phyloP scores from a whole-genome alignment of 495 filamentous ascomycete species.

The Diplogelasinospora grovesii region DNA sequence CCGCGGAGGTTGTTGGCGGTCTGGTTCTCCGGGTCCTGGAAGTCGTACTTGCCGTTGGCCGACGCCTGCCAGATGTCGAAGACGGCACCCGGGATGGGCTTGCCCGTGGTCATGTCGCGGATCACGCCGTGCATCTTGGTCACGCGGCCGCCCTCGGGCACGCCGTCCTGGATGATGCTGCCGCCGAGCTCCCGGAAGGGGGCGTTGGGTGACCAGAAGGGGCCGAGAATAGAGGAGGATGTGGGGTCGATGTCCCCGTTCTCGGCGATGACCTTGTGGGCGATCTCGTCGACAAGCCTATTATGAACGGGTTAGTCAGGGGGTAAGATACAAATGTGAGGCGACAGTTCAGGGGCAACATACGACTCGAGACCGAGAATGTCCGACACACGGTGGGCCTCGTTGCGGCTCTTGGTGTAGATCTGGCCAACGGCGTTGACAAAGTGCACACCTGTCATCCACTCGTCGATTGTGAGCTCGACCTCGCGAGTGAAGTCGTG shows the following conservation, averaged over 20 bases:
- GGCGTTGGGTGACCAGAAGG: slow-evolving; percentile 82
- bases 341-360: too few relatives aligned
- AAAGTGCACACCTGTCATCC: slow-evolving; percentile 67
- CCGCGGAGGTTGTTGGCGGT: slow-evolving; percentile 75
- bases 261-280: slow-evolving; percentile 71
- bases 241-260: slow-evolving; percentile 63
- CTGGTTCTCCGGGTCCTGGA: slow-evolving; percentile 76
- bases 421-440: slow-evolving; percentile 47
- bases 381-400: slow-evolving; percentile 71
- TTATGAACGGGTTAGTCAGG: neutral
- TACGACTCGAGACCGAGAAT: slow-evolving; percentile 78
- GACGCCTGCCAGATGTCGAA: slow-evolving; percentile 85
- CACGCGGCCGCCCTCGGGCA: slow-evolving; percentile 53
- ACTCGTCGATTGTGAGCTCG: slow-evolving; percentile 73
- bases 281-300: slow-evolving; percentile 77
- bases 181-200: slow-evolving; percentile 67
- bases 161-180: slow-evolving; percentile 61
- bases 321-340: too few relatives aligned
- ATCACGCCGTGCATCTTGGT: slow-evolving; percentile 72
- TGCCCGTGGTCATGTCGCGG: slow-evolving; percentile 63
- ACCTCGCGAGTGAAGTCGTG: slow-evolving; percentile 82
- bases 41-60: slow-evolving; percentile 82
- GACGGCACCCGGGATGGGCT: slow-evolving; percentile 61
- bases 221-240: slow-evolving; percentile 76
- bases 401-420: slow-evolving; percentile 49